A percentile compares a stretch with the other conserved stretches of the same genome.
Conservation (phyloP, 176 grass and related monocot species). For the Aegilops longissima region DNA sequence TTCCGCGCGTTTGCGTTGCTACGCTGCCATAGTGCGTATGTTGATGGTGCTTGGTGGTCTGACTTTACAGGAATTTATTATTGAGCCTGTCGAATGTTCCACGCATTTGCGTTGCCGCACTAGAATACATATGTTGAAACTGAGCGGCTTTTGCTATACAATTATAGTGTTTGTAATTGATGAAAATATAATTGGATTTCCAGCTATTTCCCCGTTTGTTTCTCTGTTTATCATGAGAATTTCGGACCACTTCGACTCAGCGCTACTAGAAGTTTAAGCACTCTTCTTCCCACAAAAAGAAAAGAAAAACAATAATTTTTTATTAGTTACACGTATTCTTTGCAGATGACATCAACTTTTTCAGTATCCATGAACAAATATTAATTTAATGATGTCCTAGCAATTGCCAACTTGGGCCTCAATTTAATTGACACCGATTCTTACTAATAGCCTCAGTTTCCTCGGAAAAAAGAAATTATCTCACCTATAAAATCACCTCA, state of each 20-base stretch:
- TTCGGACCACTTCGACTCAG: background rate
- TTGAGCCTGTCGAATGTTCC: background rate
- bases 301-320: no score
- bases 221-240: background rate
- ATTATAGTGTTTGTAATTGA: background rate
- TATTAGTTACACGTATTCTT: no score
- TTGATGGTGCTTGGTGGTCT: background rate
- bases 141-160: background rate
- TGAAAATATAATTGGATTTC: background rate
- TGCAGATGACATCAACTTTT: background rate
- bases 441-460: no score
- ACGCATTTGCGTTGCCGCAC: background rate
- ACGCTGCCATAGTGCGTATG: background rate
- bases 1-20: background rate
- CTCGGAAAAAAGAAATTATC: no score
- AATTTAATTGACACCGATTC: no score
- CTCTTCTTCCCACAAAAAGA: no score
- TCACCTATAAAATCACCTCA: no score
- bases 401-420: no score
- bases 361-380: background rate
- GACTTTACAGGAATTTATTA: background rate
- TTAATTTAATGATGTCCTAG: no score
- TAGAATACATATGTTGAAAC: background rate
- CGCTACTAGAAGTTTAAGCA: no score
- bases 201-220: background rate